Evolutionary conservation across 2,329 filamentous ascomycete species (phyloP), one percentile per base, ranked within the genome.

Genomic region (Torrubiellomyces zombiae): DNA sequence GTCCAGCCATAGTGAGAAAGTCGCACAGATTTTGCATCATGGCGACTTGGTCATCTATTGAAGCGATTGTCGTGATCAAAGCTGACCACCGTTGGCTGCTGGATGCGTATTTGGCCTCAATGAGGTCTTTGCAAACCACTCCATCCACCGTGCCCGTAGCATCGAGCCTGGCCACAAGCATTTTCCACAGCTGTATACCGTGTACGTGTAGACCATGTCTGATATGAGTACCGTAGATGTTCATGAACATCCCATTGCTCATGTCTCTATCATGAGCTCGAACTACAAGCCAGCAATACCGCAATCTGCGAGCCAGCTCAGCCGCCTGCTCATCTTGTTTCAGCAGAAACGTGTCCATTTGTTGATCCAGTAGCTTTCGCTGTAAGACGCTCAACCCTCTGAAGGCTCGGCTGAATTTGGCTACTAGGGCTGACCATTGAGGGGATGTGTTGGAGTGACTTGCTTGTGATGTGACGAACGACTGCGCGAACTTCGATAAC

Each of bases 261-360:
- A 27, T 18, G 4, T 21, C 14, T 6, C 31, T 10, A 14, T 35
- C 30, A 18, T 38, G 28, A 2, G 38, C 35, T 21, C 33, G 33
- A 23, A 33, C 31, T 3, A 38, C 18, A 5, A 43, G 25, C 40
- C 39, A 44, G 3, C 37, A 28, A 21, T 36, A 39, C 2, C 30
- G 31, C 19, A 36, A 16, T 10, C 28, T 29, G 19, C 26, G 21
- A 2, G 22, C 21, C 11, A 9, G 27, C n/a, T 35, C 30, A n/a
- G n/a, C n/a, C 3, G 25, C 11, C n/a, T 10, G 13, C 10, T 12
- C 22, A n/a, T 28, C 31, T 19, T 30, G 27, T 14, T 34, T 24
- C 12, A 10, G 16, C 12, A 40, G 24, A 12, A 38, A 33, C 1
- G n/a, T 6, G 2, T 13, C 14, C 26, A 41, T 31, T 3, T 21